phyloP scores from a whole-genome alignment of 768 basidiomycete genomes.

The Psilocybe azurescens region DNA sequence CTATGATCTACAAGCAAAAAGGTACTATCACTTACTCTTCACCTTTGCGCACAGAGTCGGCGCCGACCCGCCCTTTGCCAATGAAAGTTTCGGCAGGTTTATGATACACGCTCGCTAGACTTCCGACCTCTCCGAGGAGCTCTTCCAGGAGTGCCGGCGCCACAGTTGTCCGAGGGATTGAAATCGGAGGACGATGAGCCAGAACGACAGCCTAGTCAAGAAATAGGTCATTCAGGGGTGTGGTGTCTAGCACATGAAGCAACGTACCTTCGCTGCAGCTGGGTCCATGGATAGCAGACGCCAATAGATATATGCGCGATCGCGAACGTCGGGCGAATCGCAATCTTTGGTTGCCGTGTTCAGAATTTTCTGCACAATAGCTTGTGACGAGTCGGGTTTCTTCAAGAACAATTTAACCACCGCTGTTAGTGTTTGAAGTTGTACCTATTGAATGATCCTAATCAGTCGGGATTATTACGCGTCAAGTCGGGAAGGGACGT shows the following conservation, averaged over 20 bases:
- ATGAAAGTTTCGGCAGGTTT: slow-evolving; percentile 97
- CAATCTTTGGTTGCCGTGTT: slow-evolving; percentile 97
- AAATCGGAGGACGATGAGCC: slow-evolving; percentile 91
- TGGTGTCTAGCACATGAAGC: background rate
- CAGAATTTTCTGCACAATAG: slow-evolving; percentile 88
- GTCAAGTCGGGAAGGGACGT: slow-evolving; percentile 26
- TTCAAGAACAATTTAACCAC: slow-evolving; percentile 97
- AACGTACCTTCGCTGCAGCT: slow-evolving; percentile 86
- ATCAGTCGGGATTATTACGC: background rate
- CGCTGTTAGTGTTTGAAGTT: slow-evolving; percentile 87
- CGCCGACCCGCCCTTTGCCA: slow-evolving; percentile 87
- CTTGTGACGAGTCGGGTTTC: slow-evolving; percentile 93
- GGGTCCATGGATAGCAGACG: slow-evolving; percentile 93
- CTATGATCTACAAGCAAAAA: slow-evolving; percentile 4
- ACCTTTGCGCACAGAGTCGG: slow-evolving; percentile 74
- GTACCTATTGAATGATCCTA: slow-evolving; percentile 46
- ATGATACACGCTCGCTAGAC: slow-evolving; percentile 94
- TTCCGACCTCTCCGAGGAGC: slow-evolving; percentile 87
- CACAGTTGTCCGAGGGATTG: slow-evolving; percentile 90
- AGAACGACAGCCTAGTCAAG: slow-evolving; percentile 73
- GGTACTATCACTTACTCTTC: slow-evolving; percentile 52
- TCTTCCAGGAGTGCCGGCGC: slow-evolving; percentile 89
- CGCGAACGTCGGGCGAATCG: slow-evolving; percentile 95
- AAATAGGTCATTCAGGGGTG: background rate
- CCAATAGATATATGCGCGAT: slow-evolving; percentile 99